Percentiles rank a stretch among this genome's conserved stretches.
Evolutionary conservation across 306 rosid genomes (phyloP).

Genomic region (Cucumis melo): DNA sequence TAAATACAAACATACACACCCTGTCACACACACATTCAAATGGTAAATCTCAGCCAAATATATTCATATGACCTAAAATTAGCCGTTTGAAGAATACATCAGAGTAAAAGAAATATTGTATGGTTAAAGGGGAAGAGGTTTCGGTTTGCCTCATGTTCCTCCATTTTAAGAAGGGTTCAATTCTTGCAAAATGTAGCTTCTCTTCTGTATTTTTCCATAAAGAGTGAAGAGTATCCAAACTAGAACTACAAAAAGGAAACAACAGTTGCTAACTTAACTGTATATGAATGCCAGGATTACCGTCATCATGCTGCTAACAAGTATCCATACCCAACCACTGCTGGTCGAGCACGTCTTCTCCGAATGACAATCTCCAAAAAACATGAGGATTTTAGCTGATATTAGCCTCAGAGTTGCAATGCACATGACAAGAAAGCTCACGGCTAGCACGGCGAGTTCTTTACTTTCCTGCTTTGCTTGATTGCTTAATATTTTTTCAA

Average conservation of each 20-base stretch:
- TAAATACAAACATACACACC: too few relatives aligned
- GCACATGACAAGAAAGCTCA: constrained; percentile 49
- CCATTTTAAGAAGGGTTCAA: not conserved
- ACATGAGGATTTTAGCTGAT: constrained; percentile 20
- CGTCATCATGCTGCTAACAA: constrained; percentile 49
- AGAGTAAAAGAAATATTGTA: not conserved
- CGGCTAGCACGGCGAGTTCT: constrained; percentile 55
- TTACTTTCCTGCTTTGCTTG: constrained; percentile 49
- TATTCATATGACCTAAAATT: not conserved
- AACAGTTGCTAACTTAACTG: constrained; percentile 35
- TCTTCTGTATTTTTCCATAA: not conserved
- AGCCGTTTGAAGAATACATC: constrained; percentile 1
- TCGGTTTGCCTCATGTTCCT: not conserved
- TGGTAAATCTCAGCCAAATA: not conserved
- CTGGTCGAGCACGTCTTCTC: constrained; percentile 24
- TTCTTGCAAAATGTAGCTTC: not conserved
- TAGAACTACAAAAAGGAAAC: constrained; percentile 1
- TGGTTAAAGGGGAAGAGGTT: not conserved
- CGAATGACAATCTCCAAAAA: constrained; percentile 24
- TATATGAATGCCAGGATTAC: constrained; percentile 37
- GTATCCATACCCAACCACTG: constrained; percentile 54
- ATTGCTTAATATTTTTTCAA: constrained; percentile 33
- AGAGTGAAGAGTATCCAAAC: not conserved
- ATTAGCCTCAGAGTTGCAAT: constrained; percentile 45
- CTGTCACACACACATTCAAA: not conserved